phyloP scores from a whole-genome alignment of 306 rosid genomes.

The Lithocarpus polystachyus region DNA sequence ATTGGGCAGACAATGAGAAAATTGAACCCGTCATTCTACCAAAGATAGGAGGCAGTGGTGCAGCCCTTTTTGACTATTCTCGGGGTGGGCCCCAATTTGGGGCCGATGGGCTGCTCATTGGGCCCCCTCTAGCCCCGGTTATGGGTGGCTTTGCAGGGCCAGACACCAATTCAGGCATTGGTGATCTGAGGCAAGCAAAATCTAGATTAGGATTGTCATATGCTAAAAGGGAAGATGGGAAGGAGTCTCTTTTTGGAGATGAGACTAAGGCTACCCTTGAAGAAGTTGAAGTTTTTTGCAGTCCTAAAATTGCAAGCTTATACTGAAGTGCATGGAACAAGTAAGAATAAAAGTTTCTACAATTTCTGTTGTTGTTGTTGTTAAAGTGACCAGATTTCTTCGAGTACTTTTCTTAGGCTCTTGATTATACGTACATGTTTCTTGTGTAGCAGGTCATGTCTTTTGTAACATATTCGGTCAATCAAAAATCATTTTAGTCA shows the following conservation, averaged over 20 bases:
- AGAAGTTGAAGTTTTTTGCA: conserved; percentile 82
- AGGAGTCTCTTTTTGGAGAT: conserved; percentile 79
- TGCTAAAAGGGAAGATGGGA: conserved; percentile 85
- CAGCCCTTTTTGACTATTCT: conserved; percentile 55
- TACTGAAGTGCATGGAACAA: conserved; percentile 36
- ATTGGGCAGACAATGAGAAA: conserved; percentile 37
- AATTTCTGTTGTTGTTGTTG: no score
- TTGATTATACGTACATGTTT: not conserved
- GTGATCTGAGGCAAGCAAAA: conserved; percentile 79
- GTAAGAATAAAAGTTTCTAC: not conserved
- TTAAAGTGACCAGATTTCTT: no score
- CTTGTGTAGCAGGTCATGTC: no score
- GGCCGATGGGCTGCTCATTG: conserved; percentile 75
- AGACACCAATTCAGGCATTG: conserved; percentile 53
- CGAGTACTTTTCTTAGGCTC: not conserved
- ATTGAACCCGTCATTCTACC: conserved; percentile 41
- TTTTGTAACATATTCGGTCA: not conserved
- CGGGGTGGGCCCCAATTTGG: conserved; percentile 84
- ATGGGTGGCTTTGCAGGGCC: conserved; percentile 60
- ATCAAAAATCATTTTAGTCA: not conserved
- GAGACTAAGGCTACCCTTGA: conserved; percentile 59
- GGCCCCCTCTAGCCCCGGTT: conserved; percentile 49
- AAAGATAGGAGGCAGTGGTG: conserved; percentile 54
- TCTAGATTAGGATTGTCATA: conserved; percentile 83
- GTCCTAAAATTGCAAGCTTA: conserved; percentile 89